These are phyloP conservation scores for Platanus orientalis DNA, from an alignment of 164 flowering plant genomes.

Conservation along the genomic window DNA sequence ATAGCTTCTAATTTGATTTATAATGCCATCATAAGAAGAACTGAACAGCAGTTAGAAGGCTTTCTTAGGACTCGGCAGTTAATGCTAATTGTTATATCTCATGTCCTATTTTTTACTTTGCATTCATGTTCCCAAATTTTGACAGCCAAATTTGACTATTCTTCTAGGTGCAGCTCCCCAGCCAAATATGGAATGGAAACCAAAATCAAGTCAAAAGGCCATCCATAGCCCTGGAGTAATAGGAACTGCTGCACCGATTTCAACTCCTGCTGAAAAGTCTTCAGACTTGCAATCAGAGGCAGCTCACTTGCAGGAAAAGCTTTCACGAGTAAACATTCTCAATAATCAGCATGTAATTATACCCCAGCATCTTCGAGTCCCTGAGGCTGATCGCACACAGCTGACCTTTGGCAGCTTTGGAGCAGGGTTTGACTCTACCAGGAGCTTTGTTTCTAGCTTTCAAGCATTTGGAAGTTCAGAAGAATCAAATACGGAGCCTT, in stretches of 20 bases:
- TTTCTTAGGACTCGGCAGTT: too few relatives aligned
- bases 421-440: slow-evolving; percentile 38
- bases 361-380: slow-evolving; percentile 84
- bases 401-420: slow-evolving; percentile 93
- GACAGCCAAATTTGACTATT: not conserved
- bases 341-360: slow-evolving; percentile 83
- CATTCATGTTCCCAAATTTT: too few relatives aligned
- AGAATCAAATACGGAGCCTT: slow-evolving; percentile 38
- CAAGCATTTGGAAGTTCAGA: slow-evolving; percentile 27
- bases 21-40: too few relatives aligned
- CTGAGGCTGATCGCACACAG: slow-evolving; percentile 62
- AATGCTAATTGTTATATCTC: too few relatives aligned
- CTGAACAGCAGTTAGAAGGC: too few relatives aligned
- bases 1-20: too few relatives aligned
- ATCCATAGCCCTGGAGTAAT: slow-evolving; percentile 45
- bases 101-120: too few relatives aligned
- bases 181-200: slow-evolving; percentile 88
- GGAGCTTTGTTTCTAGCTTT: slow-evolving; percentile 27
- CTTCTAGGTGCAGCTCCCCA: slow-evolving; percentile 43
- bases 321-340: slow-evolving; percentile 39
- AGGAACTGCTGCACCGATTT: slow-evolving; percentile 40
- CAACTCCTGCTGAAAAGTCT: slow-evolving; percentile 39
- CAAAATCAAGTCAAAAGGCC: slow-evolving; percentile 68
- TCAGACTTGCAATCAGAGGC: slow-evolving; percentile 30
- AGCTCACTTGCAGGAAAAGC: slow-evolving; percentile 49